phyloP scores from a whole-genome alignment of 306 rosid genomes.

The Luffa acutangula region DNA sequence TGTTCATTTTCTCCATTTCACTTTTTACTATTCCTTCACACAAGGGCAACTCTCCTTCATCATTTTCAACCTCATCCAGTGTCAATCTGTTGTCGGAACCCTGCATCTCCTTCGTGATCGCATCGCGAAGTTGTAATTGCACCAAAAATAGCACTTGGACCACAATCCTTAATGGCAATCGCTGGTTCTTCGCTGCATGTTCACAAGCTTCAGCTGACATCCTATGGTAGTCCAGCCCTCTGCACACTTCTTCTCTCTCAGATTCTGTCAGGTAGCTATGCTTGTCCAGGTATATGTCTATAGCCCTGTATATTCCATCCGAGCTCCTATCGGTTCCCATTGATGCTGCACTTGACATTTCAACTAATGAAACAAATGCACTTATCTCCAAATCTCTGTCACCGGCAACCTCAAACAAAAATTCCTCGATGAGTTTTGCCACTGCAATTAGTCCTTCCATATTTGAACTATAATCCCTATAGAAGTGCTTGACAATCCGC shows the following conservation, averaged over 20 bases:
- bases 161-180: slow-evolving; percentile 34
- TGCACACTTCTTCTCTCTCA: slow-evolving; percentile 37
- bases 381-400: slow-evolving; percentile 23
- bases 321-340: slow-evolving; percentile 24
- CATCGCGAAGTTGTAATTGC: slow-evolving; percentile 30
- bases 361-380: slow-evolving; percentile 32
- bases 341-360: slow-evolving; percentile 28
- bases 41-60: not conserved
- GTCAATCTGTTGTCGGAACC: slow-evolving; percentile 1
- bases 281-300: slow-evolving; percentile 30
- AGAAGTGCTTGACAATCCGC: slow-evolving; percentile 31
- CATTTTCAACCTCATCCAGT: slow-evolving; percentile 12
- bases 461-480: slow-evolving; percentile 16
- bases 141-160: slow-evolving; percentile 30
- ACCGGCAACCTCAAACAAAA: slow-evolving; percentile 26
- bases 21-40: slow-evolving; percentile 12
- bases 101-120: slow-evolving; percentile 19
- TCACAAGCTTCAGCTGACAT: slow-evolving; percentile 41
- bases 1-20: slow-evolving; percentile 27
- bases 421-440: slow-evolving; percentile 39
- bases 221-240: slow-evolving; percentile 29
- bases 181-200: slow-evolving; percentile 37
- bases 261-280: slow-evolving; percentile 31
- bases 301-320: slow-evolving; percentile 39
- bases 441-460: slow-evolving; percentile 18